These are phyloP conservation scores for Candida odintsovae DNA, from an alignment of 805 yeast genomes.

Conservation along the genomic window DNA sequence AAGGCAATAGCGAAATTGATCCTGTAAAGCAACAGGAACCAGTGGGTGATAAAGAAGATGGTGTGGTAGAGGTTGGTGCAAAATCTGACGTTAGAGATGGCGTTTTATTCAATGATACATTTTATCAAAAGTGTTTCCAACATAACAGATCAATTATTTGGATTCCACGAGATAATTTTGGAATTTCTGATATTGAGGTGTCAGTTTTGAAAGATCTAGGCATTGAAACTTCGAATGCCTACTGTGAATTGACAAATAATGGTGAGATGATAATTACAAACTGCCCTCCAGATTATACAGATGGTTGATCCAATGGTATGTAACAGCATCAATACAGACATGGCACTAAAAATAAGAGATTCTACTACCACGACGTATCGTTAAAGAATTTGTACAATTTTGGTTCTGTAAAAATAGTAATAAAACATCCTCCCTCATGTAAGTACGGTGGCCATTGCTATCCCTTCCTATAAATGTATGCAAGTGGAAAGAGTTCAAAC, in stretches of 20 bases:
- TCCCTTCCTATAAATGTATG: not conserved
- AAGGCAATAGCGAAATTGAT: not conserved
- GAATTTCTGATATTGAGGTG: constrained; percentile 11
- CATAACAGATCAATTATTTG: constrained; percentile 15
- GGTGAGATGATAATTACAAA: constrained; percentile 19
- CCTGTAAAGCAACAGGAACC: not conserved
- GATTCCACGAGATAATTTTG: constrained; percentile 20
- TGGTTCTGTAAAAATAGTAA: not conserved
- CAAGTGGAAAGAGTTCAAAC: not conserved
- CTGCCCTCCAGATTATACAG: constrained; percentile 21
- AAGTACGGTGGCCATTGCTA: not conserved
- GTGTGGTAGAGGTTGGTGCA: not conserved
- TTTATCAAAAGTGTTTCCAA: constrained; percentile 21
- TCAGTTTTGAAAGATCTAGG: constrained; percentile 17
- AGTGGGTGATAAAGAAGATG: not conserved
- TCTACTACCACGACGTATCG: not conserved
- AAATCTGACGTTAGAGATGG: constrained; percentile 1
- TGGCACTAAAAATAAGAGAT: not conserved
- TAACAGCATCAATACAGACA: not conserved
- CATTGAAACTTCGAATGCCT: constrained; percentile 15
- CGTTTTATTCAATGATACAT: constrained; percentile 17
- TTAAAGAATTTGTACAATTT: not conserved
- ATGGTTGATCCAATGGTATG: not conserved
- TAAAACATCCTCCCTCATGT: not conserved
- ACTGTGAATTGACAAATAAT: constrained; percentile 13